Conservation (phyloP, 331 rosid genomes). For the Malus hybrid region DNA sequence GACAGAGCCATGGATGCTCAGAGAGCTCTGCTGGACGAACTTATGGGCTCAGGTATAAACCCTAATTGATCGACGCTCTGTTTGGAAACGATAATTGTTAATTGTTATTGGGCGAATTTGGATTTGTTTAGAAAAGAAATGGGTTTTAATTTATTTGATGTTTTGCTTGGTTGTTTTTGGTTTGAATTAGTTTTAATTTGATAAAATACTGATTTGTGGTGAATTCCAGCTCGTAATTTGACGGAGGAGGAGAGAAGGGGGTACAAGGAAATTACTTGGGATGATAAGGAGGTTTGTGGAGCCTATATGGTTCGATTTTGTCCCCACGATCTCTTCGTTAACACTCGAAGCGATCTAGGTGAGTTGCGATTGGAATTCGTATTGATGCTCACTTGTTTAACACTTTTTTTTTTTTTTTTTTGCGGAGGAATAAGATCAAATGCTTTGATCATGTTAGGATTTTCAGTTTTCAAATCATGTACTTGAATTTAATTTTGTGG, state of each 20-base stretch:
- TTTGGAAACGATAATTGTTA: not conserved
- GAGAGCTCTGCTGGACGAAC: constrained; percentile 97
- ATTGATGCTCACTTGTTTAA: not conserved
- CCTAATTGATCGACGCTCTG: not conserved
- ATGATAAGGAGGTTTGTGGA: constrained; percentile 87
- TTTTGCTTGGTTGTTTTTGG: not conserved
- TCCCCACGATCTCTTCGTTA: constrained; percentile 96
- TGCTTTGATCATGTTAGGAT: not conserved
- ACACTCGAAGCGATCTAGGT: constrained; percentile 98
- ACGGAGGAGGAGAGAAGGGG: constrained; percentile 96
- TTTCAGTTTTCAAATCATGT: not conserved
- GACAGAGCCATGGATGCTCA: constrained; percentile 79
- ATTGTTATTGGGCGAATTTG: not conserved
- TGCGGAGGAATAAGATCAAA: not conserved
- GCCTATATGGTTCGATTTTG: constrained; percentile 97
- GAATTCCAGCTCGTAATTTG: constrained; percentile 72
- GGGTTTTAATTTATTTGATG: not conserved
- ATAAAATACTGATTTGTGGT: not conserved
- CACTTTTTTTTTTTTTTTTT: not conserved
- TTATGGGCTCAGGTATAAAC: constrained; percentile 83
- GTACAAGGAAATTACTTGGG: constrained; percentile 80
- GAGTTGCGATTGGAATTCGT: constrained; percentile 15
- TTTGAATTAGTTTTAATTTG: not conserved
- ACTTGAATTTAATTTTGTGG: not conserved
- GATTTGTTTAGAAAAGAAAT: not conserved